Base-by-base conservation (phyloP, 2,329 filamentous ascomycete genomes). In the Penicillium hesseltinei region DNA sequence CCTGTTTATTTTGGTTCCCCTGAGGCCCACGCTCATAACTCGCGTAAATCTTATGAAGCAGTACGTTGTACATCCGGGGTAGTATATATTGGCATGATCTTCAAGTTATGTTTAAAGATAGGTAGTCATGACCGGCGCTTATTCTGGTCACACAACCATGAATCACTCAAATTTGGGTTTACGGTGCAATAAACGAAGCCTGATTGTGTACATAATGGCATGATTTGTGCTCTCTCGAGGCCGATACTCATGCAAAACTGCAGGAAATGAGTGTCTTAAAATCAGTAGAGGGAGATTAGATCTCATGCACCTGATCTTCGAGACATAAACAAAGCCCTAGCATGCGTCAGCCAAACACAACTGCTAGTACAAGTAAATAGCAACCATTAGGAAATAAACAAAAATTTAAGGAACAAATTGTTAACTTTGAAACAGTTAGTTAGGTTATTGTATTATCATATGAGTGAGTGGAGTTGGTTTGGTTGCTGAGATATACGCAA, bases 1-100 rank as follows among this genome's bases (percentile, higher is more conserved):
- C 58, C 52, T 15, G 52, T 61, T 61, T 62, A 54, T 61, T 61
- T 45, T 53, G 42, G 31, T 54, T 54, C 56, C 51, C 56, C 56
- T 54, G 51, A 54, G 40, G 33, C 27, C 19, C n/a, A 25, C 15
- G 53, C 25, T 25, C 33, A 15, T 45, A 29, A 36, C 21, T 13
- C 27, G 27, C 31, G 25, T n/a, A 17, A 51, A 43, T 21, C 7
- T 43, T 43, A 42, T 29, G 48, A 29, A 21, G 7, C 9, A 23
- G 10, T 27, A 19, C 38, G 42, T 29, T 29, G 27, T 21, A 23
- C 8, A 47, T 15, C 3, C 9, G 9, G 9, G n/a, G 25, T 17
- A 29, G 23, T 33, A n/a, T 21, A 46, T 11, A 31, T 46, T 15
- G 31, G 33, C 5, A 4, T 23, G 10, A 35, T n/a, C 9, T 23